Evolutionary conservation across 1,284 basidiomycete genomes (phyloP).

Genomic region (Rugosomyces carneus): DNA sequence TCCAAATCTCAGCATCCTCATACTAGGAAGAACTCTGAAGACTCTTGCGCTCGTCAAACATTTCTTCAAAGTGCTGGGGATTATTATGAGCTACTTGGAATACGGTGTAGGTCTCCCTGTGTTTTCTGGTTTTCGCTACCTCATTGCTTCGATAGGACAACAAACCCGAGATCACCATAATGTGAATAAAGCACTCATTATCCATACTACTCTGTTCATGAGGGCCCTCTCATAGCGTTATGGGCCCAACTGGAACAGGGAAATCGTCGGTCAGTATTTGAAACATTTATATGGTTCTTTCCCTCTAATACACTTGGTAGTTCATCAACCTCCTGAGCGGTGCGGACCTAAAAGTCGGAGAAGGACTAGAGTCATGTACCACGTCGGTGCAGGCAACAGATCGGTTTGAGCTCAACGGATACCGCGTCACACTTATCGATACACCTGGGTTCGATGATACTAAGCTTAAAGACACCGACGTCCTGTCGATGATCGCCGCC

Average conservation of each 20-base stretch:
- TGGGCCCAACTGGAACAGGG: constrained; percentile 30
- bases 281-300: neutral
- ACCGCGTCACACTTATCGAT: constrained; percentile 24
- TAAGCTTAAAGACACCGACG: constrained; percentile 24
- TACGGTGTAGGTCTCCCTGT: neutral
- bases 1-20: neutral
- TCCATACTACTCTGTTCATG: neutral
- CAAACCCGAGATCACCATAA: constrained; percentile 12
- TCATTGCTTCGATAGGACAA: constrained; percentile 1
- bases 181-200: constrained; percentile 3
- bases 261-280: constrained; percentile 25
- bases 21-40: neutral
- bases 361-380: constrained; percentile 29
- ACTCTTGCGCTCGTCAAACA: neutral
- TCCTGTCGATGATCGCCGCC: constrained; percentile 27
- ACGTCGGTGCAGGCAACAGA: constrained; percentile 22
- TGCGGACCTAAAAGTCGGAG: constrained; percentile 23
- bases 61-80: neutral
- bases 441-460: constrained; percentile 31
- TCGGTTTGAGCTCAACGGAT: constrained; percentile 26
- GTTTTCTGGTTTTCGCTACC: neutral
- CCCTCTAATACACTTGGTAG: constrained; percentile 15
- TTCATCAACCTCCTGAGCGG: constrained; percentile 32
- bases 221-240: constrained; percentile 18
- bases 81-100: constrained; percentile 1